Conservation (phyloP, 768 basidiomycete genomes). For the Neoboletus subvelutipes region DNA sequence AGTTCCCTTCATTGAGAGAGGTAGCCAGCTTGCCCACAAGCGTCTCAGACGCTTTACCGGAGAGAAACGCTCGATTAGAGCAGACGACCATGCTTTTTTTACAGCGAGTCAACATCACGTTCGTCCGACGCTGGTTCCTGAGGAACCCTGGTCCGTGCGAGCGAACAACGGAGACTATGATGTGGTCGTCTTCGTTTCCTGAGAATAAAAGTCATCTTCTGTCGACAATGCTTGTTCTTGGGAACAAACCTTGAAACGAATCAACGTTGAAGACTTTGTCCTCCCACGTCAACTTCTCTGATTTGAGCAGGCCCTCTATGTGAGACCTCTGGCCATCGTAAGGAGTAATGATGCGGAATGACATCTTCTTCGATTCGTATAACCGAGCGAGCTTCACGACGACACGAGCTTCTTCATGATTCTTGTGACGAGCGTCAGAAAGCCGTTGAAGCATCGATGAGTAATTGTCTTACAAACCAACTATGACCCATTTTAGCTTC, state of each 20-base stretch:
- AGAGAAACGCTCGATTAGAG: constrained; percentile 40
- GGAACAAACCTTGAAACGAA: constrained; percentile 69
- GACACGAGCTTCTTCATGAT: constrained; percentile 50
- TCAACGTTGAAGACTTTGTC: constrained; percentile 78
- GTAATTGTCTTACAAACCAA: constrained; percentile 31
- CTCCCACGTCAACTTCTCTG: constrained; percentile 47
- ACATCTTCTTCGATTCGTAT: constrained; percentile 44
- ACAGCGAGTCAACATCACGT: constrained; percentile 85
- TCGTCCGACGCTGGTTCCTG: constrained; percentile 58
- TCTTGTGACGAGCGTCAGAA: constrained; percentile 43
- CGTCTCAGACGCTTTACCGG: constrained; percentile 15
- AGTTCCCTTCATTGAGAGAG: constrained; percentile 7
- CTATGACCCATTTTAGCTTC: constrained; percentile 33
- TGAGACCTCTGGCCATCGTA: constrained; percentile 67
- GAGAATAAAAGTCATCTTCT: constrained; percentile 10
- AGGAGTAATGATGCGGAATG: constrained; percentile 72
- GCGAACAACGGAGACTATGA: constrained; percentile 70
- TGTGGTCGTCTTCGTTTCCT: constrained; percentile 82
- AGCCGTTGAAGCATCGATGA: background rate
- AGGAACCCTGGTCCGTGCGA: constrained; percentile 64
- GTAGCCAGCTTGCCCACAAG: constrained; percentile 27
- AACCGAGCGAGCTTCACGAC: constrained; percentile 53
- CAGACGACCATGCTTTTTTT: constrained; percentile 73
- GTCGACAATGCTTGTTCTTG: background rate
- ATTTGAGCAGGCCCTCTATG: constrained; percentile 57